Base-by-base conservation (phyloP, 345 rosid species). In the Geranium rotundifolium region DNA sequence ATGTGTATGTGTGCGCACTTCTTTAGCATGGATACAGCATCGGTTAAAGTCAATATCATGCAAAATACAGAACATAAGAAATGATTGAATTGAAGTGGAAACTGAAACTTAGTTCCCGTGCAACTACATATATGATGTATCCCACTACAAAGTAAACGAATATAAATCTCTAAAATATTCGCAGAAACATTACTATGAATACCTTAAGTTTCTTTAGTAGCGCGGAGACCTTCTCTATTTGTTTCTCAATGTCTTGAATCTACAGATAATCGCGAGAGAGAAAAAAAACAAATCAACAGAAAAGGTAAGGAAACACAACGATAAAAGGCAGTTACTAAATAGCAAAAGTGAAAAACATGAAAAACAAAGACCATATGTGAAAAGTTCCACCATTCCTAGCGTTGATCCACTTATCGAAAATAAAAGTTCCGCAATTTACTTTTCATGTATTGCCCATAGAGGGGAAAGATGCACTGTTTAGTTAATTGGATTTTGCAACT, bases 171-270 rank as follows among this genome's bases (percentile, higher is more conserved):
- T 60, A 58, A 19, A 34, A 59, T 49, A 66, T n/a, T n/a, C 56
- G 39, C 17, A 61, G 57, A 41, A 61, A 52, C 23, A 65, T 41
- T 60, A 27, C 29, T 34, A 39, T 18, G 50, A 77, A 54, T 77
- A 85, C 89, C 92, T 84, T 86, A 58, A 86, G 73, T 56, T 75
- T 84, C 77, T 66, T 79, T 54, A 84, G 85, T 20, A 86, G 77
- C 49, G 17, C 70, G 29, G 85, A 64, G 29, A 86, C 76, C 71
- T 75, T 84, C 17, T 80, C 81, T 30, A 86, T 74, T 66, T 77
- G 84, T 29, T 77, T 84, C 79, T 84, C 89, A 20, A 80, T 72
- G 54, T 86, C 92, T 71, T 80, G 92, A 46, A 80, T 77, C 92
- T 86, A 71, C 52, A 8, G n/a, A n/a, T n/a, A n/a, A n/a, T n/a